A percentile compares a stretch with the other conserved stretches of the same genome.
Conservation (phyloP, 768 basidiomycete species). For the Phanerochaete carnosa region DNA sequence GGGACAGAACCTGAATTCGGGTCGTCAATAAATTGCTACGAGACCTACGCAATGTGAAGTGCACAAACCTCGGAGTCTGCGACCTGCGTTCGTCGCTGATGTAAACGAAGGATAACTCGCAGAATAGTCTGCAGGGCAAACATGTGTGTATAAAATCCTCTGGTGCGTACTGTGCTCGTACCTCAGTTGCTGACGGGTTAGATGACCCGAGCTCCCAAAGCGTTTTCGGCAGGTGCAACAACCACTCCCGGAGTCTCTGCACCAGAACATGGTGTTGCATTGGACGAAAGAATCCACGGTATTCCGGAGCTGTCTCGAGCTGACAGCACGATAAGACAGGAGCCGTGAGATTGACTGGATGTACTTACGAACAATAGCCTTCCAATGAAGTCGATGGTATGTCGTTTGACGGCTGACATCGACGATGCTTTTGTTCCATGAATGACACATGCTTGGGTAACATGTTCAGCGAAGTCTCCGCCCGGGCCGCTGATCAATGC, state of each 20-base stretch:
- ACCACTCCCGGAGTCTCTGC: constrained; percentile 56
- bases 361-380: constrained; percentile 62
- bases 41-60: not conserved
- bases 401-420: constrained; percentile 58
- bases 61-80: not conserved
- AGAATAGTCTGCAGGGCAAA: constrained; percentile 45
- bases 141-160: not conserved
- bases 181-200: constrained; percentile 60
- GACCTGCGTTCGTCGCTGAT: constrained; percentile 7
- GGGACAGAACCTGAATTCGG: constrained; percentile 38
- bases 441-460: constrained; percentile 56
- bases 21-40: not conserved
- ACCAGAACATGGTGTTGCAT: constrained; percentile 24
- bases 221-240: constrained; percentile 70
- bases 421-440: constrained; percentile 62
- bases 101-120: constrained; percentile 45
- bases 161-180: constrained; percentile 20
- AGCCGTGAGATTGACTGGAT: not conserved
- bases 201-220: constrained; percentile 80
- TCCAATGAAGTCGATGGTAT: constrained; percentile 74
- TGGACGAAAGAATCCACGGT: constrained; percentile 45
- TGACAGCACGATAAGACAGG: constrained; percentile 24
- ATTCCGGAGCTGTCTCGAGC: constrained; percentile 58
- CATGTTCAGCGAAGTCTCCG: constrained; percentile 20
- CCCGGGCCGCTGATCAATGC: constrained; percentile 48